Evolutionary conservation across 108 stramenopile genomes (phyloP), one percentile per base, ranked within the genome.

Genomic region (Licmophora abbreviata): DNA sequence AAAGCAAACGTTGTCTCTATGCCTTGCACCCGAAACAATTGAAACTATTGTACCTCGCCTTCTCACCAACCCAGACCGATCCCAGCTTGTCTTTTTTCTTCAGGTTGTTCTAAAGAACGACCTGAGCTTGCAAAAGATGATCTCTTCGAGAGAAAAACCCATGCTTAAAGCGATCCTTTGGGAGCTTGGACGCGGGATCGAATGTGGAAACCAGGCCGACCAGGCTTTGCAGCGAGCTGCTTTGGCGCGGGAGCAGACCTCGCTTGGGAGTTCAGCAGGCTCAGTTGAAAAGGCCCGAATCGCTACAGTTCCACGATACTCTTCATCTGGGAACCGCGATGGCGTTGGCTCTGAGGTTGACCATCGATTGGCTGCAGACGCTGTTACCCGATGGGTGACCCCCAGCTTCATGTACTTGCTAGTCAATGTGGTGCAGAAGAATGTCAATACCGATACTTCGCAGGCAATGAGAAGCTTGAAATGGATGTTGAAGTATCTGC

Each of bases 341-440:
- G 37, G 31, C 49, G 29, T 51, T 43, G 44, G 54, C 59, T 8
- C 48, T 32, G 10, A 14, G 3, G 15, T 44, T 1, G 22, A 22
- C 6, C 44, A 37, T 20, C 14, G 35, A 25, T 28, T 23, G 21
- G 54, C 48, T 29, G 56, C 28, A 15, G n/a, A 48, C 27, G n/a
- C 47, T 1, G 72, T 61, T 30, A 54, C 63, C 8, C 34, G 58
- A n/a, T 85, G 84, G 88, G 70, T 90, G 7, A 65, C 79, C 2
- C 52, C 64, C 38, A 66, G 83, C 56, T 85, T 90, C 40, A 79
- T 90, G 84, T 83, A 69, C 52, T 71, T 90, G 0, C 33, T 90
- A 22, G 84, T 85, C 30, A 85, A 81, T 40, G 61, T 83, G 34
- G 74, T 90, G 8, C 74, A 83, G 35, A 58, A 62, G 17, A 54